Evolutionary conservation across 2,329 filamentous ascomycete species (phyloP), one percentile per base, ranked within the genome.

Genomic region (Scedosporium aurantiacum): DNA sequence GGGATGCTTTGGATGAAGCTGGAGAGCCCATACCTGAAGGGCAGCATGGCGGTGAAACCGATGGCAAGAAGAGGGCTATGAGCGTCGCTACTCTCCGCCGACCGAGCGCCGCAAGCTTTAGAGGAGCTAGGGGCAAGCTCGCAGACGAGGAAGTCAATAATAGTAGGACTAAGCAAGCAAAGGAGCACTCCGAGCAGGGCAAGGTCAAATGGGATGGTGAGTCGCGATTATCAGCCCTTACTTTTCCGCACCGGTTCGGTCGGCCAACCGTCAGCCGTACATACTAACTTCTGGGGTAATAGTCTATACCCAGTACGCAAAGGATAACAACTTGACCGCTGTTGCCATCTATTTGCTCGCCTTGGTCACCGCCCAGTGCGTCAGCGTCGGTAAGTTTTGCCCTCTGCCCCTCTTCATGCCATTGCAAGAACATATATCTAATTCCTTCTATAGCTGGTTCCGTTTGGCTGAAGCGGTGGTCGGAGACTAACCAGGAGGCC

Each of bases 381-480:
- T 86, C 10, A 88, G 89, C 69, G 89, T 99, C 65, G 89, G 84
- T 86, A 77, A 71, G 82, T 76, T 27, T 60, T n/a, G 3, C 21
- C 7, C 21, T 37, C 23, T 6, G 27, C 6, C 32, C 6, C 27
- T 10, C 55, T 6, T 40, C 16, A 18, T 40, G 2, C 16, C 25
- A 8, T 10, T n/a, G 12, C 18, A 12, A 21, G 32, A 28, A n/a
- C 27, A 27, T 18, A 27, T 28, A 41, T 43, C 21, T 43, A 12
- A 45, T 47, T 6, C 37, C 10, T 58, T 43, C n/a, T 32, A 23
- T 62, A 87, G 85, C 84, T 64, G 90, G 89, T 64, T 95, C 86
- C 66, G 83, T 96, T 63, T 99, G 95, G 95, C 82, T 99, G 64
- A 97, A 97, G 77, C 78, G 85, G 63, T 99, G 94, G 94, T 84